phyloP scores from a whole-genome alignment of 352 stramenopile genomes.

The Phytopythium sindhum region DNA sequence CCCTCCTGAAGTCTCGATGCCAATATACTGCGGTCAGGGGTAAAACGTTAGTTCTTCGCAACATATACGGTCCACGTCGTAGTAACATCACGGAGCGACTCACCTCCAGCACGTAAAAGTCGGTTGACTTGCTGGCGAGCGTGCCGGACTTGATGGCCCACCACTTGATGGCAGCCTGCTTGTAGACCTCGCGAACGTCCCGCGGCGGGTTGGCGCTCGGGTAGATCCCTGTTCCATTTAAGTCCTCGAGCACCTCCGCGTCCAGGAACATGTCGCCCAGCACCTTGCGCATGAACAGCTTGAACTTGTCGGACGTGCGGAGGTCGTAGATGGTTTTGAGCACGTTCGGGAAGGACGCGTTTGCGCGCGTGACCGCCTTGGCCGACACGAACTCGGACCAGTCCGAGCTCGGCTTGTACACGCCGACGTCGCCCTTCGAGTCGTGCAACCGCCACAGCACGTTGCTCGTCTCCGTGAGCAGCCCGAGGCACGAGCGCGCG shows the following conservation, averaged over 20 bases:
- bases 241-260: constrained; percentile 78
- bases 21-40: constrained; percentile 62
- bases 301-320: constrained; percentile 83
- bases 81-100: constrained; percentile 22
- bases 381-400: constrained; percentile 86
- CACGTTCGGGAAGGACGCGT: constrained; percentile 75
- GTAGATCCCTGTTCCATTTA: constrained; percentile 80
- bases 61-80: constrained; percentile 7
- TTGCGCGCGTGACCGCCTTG: constrained; percentile 75
- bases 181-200: constrained; percentile 77
- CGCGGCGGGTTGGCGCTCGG: constrained; percentile 62
- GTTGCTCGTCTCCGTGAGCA: constrained; percentile 70
- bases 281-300: constrained; percentile 80
- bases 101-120: constrained; percentile 84
- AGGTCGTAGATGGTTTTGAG: constrained; percentile 85
- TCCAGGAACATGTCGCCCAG: constrained; percentile 80
- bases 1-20: constrained; percentile 67
- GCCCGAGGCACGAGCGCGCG: constrained; percentile 67
- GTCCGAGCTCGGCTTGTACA: constrained; percentile 84
- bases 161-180: constrained; percentile 87
- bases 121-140: constrained; percentile 74
- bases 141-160: constrained; percentile 84
- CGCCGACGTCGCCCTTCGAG: constrained; percentile 70
- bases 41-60: background rate
- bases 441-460: constrained; percentile 83